phyloP scores from a whole-genome alignment of 768 basidiomycete species.

The Leucocoprinus leucothites region DNA sequence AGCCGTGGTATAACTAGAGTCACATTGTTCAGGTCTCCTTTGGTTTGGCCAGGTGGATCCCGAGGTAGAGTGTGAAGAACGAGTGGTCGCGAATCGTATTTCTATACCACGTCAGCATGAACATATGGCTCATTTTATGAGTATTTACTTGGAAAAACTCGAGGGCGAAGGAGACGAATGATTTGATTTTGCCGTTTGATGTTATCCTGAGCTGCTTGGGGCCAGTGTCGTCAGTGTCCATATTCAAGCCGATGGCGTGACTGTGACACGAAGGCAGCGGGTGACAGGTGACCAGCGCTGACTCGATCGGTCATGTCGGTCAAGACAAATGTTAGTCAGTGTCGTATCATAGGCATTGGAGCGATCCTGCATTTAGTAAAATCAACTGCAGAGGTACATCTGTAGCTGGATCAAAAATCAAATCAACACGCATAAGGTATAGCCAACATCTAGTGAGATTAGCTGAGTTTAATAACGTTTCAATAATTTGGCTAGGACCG shows the following conservation, averaged over 20 bases:
- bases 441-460: no score
- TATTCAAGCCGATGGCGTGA: neutral
- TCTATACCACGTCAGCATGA: slow-evolving; percentile 25
- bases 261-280: slow-evolving; percentile 5
- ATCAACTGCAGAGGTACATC: no score
- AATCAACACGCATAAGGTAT: no score
- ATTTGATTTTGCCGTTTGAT: slow-evolving; percentile 49
- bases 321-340: no score
- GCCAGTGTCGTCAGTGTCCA: slow-evolving; percentile 7
- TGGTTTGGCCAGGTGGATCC: slow-evolving; percentile 11
- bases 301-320: no score
- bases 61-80: slow-evolving; percentile 61
- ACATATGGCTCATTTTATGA: neutral
- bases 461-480: no score
- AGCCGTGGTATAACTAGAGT: slow-evolving; percentile 56
- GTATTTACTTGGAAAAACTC: slow-evolving; percentile 47
- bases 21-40: slow-evolving; percentile 16
- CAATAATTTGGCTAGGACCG: no score
- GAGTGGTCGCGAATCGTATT: slow-evolving; percentile 44
- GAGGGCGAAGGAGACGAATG: slow-evolving; percentile 52
- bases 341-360: no score
- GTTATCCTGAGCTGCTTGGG: slow-evolving; percentile 45
- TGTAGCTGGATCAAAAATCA: no score
- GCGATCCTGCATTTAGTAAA: no score
- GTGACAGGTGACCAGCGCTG: no score